These are phyloP conservation scores for Castanea crenata DNA, from an alignment of 306 rosid genomes.

Conservation along the genomic window DNA sequence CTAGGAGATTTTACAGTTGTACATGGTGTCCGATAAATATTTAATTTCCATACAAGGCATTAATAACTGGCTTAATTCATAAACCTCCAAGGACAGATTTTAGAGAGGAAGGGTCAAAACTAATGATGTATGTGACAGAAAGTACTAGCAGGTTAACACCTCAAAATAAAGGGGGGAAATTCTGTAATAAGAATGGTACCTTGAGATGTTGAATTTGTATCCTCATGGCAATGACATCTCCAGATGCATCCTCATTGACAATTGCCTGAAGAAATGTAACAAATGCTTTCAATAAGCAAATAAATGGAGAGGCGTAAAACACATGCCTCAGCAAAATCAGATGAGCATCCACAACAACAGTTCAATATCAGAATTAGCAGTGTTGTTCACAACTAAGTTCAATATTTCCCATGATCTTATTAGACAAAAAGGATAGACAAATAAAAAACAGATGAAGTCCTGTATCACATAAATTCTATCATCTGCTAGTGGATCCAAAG, in stretches of 20 bases:
- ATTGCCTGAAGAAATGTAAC: constrained; percentile 61
- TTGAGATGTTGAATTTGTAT: constrained; percentile 94
- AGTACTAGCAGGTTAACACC: neutral
- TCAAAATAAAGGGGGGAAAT: neutral
- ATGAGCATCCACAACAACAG: neutral
- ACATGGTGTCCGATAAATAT: neutral
- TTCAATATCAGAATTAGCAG: neutral
- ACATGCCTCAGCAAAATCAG: neutral
- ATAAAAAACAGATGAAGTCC: too few species aligned
- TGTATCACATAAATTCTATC: neutral
- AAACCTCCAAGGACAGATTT: neutral
- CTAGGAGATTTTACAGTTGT: neutral
- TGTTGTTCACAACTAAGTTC: neutral
- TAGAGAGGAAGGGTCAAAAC: neutral
- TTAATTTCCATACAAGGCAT: neutral
- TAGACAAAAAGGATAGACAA: neutral
- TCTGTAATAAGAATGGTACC: constrained; percentile 44
- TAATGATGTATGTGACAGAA: neutral
- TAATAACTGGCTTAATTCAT: neutral
- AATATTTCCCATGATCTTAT: neutral
- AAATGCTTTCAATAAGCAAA: constrained; percentile 4
- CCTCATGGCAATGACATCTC: constrained; percentile 96
- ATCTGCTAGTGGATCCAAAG: neutral
- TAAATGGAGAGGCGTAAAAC: neutral
- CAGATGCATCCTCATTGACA: constrained; percentile 92